Evolutionary conservation across 495 filamentous ascomycete genomes (phyloP), one percentile per base, ranked within the genome.

Genomic region (Penicillium robsamsonii): DNA sequence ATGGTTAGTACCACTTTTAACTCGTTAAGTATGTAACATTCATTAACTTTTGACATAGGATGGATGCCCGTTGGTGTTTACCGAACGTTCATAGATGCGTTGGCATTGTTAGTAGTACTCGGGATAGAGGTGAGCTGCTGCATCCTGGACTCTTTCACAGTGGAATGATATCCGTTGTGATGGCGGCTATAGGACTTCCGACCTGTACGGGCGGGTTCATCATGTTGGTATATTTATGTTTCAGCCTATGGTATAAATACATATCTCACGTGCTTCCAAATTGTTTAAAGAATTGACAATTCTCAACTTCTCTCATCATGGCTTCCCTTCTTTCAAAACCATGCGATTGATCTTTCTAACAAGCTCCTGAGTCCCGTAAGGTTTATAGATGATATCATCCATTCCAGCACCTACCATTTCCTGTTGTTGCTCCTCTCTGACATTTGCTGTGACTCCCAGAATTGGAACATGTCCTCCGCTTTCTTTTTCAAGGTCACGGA

Each of bases 361-460:
- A 29, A 94, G 73, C 33, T 91, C 87, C 7, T 79, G 72, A 41
- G 90, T 85, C 17, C 85, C 77, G 62, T 93, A 93, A 15, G 90
- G 90, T 61, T 95, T 95, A 4, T 86, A 84, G 35, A 93, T 86
- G 13, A 91, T 83, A 65, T 88, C 88, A 67, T 92, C 86, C 87
- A 90, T 89, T 20, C 90, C 90, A n/a, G 86, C 84, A 50, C 73
- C 67, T 46, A 82, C 73, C 43, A 89, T 86, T 41, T 82, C 82
- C 2, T 75, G 66, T 52, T 90, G 80, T 73, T 92, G 87, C 65
- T 87, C 86, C 25, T 74, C 70, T 33, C 87, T 70, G 27, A 87
- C 88, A 71, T 92, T 91, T 7, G 88, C 89, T n/a, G 85, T 90
- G 10, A 91, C 87, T 1, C 87, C 89, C 37, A 93, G 83, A 50